Evolutionary conservation across 495 filamentous ascomycete species (phyloP).

Genomic region (Podospora bellae-mahoneyi): DNA sequence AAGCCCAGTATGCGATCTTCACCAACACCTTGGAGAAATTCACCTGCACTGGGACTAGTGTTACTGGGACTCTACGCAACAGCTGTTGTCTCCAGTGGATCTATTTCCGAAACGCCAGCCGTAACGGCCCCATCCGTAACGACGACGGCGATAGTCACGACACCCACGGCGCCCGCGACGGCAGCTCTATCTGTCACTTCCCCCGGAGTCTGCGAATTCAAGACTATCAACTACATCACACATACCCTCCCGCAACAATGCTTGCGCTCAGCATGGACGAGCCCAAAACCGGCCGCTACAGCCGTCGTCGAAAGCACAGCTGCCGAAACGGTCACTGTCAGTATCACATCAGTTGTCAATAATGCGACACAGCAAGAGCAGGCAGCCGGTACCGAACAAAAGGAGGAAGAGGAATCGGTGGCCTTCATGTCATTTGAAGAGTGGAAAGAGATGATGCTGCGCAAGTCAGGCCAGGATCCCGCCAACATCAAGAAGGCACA

Average conservation of each 20-base stretch:
- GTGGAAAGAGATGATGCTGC: constrained; percentile 94
- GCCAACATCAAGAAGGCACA: constrained; percentile 65
- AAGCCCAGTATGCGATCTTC: constrained; percentile 23
- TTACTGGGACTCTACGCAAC: constrained; percentile 28
- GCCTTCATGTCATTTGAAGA: constrained; percentile 97
- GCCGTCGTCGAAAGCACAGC: constrained; percentile 9
- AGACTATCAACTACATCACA: constrained; percentile 78
- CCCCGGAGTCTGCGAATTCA: constrained; percentile 53
- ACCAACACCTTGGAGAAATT: constrained; percentile 7
- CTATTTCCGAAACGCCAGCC: constrained; percentile 15
- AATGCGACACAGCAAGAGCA: constrained; percentile 22
- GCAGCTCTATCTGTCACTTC: not conserved
- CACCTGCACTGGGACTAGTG: constrained; percentile 23
- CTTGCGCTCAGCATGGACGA: constrained; percentile 49
- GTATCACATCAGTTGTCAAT: not conserved
- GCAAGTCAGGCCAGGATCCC: constrained; percentile 77
- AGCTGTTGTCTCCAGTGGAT: constrained; percentile 17
- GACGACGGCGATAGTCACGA: constrained; percentile 6
- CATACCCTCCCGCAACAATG: constrained; percentile 77
- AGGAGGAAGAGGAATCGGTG: constrained; percentile 59
- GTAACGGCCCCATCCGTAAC: constrained; percentile 7
- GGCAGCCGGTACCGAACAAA: constrained; percentile 5
- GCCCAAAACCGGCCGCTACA: constrained; percentile 23
- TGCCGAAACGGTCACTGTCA: constrained; percentile 12
- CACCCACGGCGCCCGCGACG: not conserved